Evolutionary conservation across 202 grass and related monocot species (phyloP), one percentile per base, ranked within the genome.

Genomic region (Digitaria exilis): DNA sequence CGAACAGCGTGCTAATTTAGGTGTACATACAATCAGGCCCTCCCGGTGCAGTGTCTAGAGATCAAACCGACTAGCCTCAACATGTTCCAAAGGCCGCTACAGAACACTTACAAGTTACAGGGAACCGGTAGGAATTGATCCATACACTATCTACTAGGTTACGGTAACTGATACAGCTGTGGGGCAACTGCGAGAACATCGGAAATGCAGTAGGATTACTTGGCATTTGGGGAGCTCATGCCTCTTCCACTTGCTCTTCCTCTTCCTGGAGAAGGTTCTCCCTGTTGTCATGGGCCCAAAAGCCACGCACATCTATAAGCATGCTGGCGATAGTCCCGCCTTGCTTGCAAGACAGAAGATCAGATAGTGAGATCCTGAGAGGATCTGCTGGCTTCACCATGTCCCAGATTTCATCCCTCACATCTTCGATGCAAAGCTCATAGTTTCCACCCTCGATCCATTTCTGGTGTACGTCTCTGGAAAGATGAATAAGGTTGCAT

Each of bases 321-420:
- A 99, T 99, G 81, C 96, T 92, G 24, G 96, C 96, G 0, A 99
- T 91, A 4, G 93, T 99, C 4, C 96, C 96, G 0, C 96, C 96
- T 92, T 99, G 96, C 83, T 96, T 99, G 81, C 96, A 99, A 31
- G 84, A 80, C 28, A 99, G 90, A 71, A 99, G 96, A 86, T 99
- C 93, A 17, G 79, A 73, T 15, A 92, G 74, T 0, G 80, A 79
- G 32, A 99, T 89, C 84, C 80, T 91, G 32, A 99, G 89, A 71
- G 85, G 85, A 58, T 99, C 91, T 50, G 79, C 81, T 1, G 96
- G 93, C 54, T 99, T 99, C 80, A 99, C 93, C 96, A 99, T 99
- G 89, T 99, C 96, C 96, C 96, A 99, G 79, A 99, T 96, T 91
- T 99, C 96, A 74, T 99, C 96, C 79, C 96, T 94, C 74, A 96